A percentile compares a stretch with the other conserved stretches of the same genome.
These are phyloP conservation scores for Xanthoceras sorbifolium DNA, from an alignment of 345 rosid genomes.

Conservation along the genomic window DNA sequence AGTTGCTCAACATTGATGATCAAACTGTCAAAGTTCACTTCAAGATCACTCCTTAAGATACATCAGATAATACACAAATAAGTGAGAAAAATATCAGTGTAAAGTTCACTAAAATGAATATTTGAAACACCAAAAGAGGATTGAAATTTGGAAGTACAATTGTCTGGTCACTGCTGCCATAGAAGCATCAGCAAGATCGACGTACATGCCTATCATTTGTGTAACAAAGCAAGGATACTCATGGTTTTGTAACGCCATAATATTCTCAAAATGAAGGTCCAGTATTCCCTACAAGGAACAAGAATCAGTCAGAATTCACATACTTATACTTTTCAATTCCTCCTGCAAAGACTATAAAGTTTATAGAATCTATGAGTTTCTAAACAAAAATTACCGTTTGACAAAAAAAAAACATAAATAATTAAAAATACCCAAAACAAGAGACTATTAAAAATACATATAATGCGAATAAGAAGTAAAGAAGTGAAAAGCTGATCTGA, in stretches of 20 bases:
- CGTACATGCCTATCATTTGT: conserved; percentile 22
- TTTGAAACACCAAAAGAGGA: not conserved
- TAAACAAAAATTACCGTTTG: not conserved
- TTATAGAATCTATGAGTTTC: not conserved
- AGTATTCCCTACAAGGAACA: conserved; percentile 29
- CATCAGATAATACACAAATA: conserved; percentile 4
- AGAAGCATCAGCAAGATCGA: conserved; percentile 19
- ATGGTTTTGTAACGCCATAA: not conserved
- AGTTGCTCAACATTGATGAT: conserved; percentile 12
- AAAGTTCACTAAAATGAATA: not conserved
- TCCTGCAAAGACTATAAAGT: too few relatives aligned
- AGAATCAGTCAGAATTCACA: not conserved
- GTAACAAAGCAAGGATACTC: conserved; percentile 20
- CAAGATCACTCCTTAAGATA: conserved; percentile 24
- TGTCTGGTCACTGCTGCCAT: conserved; percentile 10
- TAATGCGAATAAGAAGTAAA: too few relatives aligned
- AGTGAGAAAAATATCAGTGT: not conserved
- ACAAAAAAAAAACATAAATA: not conserved
- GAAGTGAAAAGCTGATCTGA: not conserved
- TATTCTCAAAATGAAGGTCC: conserved; percentile 20
- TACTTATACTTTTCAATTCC: not conserved
- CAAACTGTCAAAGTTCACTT: conserved; percentile 24
- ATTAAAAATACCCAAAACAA: not conserved
- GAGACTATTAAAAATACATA: not conserved
- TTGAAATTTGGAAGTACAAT: conserved; percentile 19